phyloP scores from a whole-genome alignment of 2,329 filamentous ascomycete species.

The Macroventuria anomochaeta region DNA sequence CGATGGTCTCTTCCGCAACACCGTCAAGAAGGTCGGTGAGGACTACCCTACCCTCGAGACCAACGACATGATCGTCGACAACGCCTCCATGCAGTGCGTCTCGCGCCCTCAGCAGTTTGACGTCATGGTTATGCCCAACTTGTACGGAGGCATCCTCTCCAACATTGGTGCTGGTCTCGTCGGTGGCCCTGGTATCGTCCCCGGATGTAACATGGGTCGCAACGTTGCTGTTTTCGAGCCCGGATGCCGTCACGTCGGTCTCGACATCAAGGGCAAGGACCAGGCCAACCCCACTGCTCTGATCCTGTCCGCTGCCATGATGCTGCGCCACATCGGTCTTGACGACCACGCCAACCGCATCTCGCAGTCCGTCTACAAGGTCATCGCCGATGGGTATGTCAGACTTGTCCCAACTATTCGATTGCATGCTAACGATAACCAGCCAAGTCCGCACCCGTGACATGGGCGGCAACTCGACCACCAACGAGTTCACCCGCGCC shows the following conservation, averaged over 20 bases:
- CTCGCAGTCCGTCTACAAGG: constrained; percentile 82
- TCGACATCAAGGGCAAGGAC: constrained; percentile 99
- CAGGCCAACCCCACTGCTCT: constrained; percentile 98
- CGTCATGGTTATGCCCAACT: constrained; percentile 99
- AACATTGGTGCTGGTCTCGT: constrained; percentile 98
- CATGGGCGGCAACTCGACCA: constrained; percentile 90
- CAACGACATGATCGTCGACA: constrained; percentile 99
- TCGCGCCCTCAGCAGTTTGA: constrained; percentile 97
- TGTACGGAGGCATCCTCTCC: constrained; percentile 98
- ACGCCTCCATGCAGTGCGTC: constrained; percentile 99
- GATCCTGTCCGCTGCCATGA: constrained; percentile 94
- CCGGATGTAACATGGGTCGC: constrained; percentile 99
- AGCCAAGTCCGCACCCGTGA: constrained; percentile 90
- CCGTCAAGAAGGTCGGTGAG: constrained; percentile 90
- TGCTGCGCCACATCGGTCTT: constrained; percentile 93
- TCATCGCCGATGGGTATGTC: constrained; percentile 86
- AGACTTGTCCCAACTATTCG: not conserved
- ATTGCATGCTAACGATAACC: constrained; percentile 39
- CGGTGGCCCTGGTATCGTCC: constrained; percentile 94
- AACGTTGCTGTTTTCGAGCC: constrained; percentile 99
- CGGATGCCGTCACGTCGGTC: constrained; percentile 97
- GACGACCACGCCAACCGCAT: constrained; percentile 99
- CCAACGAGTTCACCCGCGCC: constrained; percentile 92
- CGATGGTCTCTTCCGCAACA: constrained; percentile 97
- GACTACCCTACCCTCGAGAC: constrained; percentile 95